Percentiles rank a stretch among this genome's conserved stretches.
Conservation (phyloP, 164 flowering plant species). For the Malania oleifera region DNA sequence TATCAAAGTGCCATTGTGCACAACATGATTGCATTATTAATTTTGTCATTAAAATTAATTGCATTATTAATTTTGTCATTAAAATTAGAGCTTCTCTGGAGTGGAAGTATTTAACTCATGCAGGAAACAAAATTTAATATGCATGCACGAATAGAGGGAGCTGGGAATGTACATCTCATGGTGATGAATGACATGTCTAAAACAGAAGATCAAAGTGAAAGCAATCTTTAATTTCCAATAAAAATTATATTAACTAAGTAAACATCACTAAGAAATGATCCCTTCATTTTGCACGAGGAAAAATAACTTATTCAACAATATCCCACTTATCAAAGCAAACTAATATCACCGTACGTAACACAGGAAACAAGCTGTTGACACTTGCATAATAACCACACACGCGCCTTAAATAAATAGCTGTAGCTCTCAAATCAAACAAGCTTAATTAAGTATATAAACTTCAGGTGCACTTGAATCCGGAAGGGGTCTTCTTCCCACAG, state of each 20-base stretch:
- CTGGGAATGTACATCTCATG: no score
- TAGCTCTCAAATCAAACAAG: background rate
- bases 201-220: no score
- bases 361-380: background rate
- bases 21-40: no score
- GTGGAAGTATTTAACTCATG: no score
- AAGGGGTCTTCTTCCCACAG: slow-evolving; percentile 44
- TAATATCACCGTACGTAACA: background rate
- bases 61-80: no score
- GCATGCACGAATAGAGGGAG: no score
- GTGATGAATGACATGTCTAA: no score
- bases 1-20: no score
- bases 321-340: background rate
- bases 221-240: background rate
- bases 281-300: background rate
- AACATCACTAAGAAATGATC: background rate
- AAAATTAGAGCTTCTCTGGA: no score
- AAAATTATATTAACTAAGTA: background rate
- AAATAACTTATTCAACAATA: slow-evolving; percentile 1
- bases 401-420: no score
- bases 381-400: background rate
- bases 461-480: slow-evolving; percentile 52
- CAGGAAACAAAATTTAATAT: no score
- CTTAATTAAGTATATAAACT: background rate
- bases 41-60: no score